A percentile compares a stretch with the other conserved stretches of the same genome.
Conservation (phyloP, 306 rosid species). For the Quercus gilva region DNA sequence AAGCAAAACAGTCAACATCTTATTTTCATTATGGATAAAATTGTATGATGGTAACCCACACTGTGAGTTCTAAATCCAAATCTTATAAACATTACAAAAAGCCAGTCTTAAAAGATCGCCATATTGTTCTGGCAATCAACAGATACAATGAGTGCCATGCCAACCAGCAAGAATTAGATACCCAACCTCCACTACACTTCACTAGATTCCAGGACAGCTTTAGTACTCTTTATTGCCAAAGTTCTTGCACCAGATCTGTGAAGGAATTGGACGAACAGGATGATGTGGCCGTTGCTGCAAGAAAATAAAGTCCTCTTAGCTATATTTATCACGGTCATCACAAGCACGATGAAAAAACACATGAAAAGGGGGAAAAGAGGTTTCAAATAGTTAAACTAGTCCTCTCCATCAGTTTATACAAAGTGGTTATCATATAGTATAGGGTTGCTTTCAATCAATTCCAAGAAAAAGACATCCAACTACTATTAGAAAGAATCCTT, state of each 20-base stretch:
- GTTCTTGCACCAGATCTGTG: constrained; percentile 97
- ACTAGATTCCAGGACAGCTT: constrained; percentile 18
- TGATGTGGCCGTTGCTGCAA: constrained; percentile 98
- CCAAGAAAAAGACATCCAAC: constrained; percentile 19
- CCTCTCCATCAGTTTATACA: constrained; percentile 10
- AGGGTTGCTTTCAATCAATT: constrained; percentile 14
- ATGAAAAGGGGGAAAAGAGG: background rate
- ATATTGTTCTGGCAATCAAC: constrained; percentile 34
- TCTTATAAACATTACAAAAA: constrained; percentile 20
- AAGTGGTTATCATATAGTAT: constrained; percentile 17
- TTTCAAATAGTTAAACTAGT: constrained; percentile 19
- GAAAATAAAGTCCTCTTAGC: constrained; percentile 18
- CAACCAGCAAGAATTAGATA: constrained; percentile 19
- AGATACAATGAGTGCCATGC: constrained; percentile 16
- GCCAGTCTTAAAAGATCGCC: constrained; percentile 33
- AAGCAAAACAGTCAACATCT: constrained; percentile 28
- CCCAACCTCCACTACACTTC: constrained; percentile 27
- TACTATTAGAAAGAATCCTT: background rate
- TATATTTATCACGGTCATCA: constrained; percentile 6
- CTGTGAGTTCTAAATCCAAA: constrained; percentile 25
- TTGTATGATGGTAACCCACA: constrained; percentile 28
- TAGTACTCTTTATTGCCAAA: constrained; percentile 82
- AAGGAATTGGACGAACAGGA: constrained; percentile 97
- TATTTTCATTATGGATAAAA: constrained; percentile 39
- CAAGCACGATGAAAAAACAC: background rate